Evolutionary conservation across 495 filamentous ascomycete species (phyloP).

Genomic region (Penicillium ucsense): DNA sequence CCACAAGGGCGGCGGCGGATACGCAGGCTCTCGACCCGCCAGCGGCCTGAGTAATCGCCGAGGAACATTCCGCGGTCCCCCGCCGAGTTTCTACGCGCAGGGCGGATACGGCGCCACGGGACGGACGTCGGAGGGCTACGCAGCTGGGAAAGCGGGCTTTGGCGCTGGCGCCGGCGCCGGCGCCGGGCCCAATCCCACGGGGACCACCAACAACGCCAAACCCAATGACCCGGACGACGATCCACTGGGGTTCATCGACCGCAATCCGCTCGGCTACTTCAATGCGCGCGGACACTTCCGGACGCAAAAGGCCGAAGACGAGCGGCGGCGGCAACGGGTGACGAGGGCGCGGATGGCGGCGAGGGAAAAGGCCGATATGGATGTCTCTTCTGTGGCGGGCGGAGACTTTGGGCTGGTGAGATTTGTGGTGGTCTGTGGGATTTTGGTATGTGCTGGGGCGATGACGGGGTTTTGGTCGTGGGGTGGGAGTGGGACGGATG

Average conservation of each 20-base stretch:
- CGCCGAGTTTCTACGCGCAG: constrained; percentile 74
- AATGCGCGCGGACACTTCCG: constrained; percentile 59
- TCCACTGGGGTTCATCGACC: constrained; percentile 34
- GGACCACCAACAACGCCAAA: constrained; percentile 5
- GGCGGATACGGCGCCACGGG: constrained; percentile 47
- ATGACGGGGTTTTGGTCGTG: constrained; percentile 13
- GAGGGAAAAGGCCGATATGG: constrained; percentile 12
- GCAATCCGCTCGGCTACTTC: constrained; percentile 53
- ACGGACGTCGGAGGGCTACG: constrained; percentile 4
- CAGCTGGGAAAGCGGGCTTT: neutral
- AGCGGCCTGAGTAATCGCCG: constrained; percentile 72
- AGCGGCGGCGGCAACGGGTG: constrained; percentile 33
- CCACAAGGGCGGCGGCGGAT: constrained; percentile 26
- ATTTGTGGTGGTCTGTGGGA: constrained; percentile 36
- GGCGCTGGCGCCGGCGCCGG: constrained; percentile 5
- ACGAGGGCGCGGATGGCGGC: constrained; percentile 11
- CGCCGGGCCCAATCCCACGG: constrained; percentile 3
- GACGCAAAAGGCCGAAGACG: constrained; percentile 55
- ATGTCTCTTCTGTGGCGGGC: constrained; percentile 12
- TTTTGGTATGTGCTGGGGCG: constrained; percentile 20
- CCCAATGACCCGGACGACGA: constrained; percentile 20
- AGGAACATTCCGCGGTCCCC: constrained; percentile 69
- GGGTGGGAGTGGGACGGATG: neutral
- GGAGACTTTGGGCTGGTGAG: constrained; percentile 29
- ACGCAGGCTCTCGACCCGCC: constrained; percentile 61